Conservation (phyloP, 1,284 basidiomycete genomes). For the Puccinia coronata region DNA sequence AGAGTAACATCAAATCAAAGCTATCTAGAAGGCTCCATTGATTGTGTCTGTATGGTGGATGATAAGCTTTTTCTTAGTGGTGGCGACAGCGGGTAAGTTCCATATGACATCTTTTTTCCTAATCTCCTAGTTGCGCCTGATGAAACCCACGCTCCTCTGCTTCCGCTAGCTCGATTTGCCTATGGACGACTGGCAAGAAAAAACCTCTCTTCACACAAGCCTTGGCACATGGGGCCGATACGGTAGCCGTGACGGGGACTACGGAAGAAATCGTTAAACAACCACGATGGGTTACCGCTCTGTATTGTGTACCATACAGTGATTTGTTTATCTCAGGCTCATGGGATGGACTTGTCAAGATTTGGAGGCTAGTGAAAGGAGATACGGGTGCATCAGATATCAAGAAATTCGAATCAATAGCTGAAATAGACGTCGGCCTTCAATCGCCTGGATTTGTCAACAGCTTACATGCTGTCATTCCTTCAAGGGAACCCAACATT, state of each 20-base stretch:
- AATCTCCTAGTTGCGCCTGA: not conserved
- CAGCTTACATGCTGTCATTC: constrained; percentile 75
- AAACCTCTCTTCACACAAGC: constrained; percentile 85
- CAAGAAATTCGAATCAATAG: constrained; percentile 65
- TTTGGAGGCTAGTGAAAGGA: constrained; percentile 81
- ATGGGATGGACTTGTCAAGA: constrained; percentile 81
- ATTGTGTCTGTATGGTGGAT: constrained; percentile 91
- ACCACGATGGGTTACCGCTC: constrained; percentile 85
- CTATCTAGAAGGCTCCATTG: constrained; percentile 85
- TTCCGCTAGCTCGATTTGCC: constrained; percentile 69
- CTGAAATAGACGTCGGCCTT: constrained; percentile 66
- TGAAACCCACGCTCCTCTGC: not conserved
- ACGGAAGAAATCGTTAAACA: constrained; percentile 69
- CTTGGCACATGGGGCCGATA: constrained; percentile 80
- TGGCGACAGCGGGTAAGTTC: constrained; percentile 84
- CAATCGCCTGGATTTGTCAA: constrained; percentile 76
- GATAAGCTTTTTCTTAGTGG: constrained; percentile 88
- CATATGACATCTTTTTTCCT: not conserved
- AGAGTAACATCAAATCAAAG: constrained; percentile 62
- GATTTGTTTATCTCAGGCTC: constrained; percentile 91
- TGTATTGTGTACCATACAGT: constrained; percentile 79
- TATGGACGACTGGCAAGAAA: constrained; percentile 94
- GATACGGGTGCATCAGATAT: constrained; percentile 57
- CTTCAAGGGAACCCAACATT: not conserved
- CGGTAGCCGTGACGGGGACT: constrained; percentile 69